Base-by-base conservation (phyloP, 306 rosid genomes). In the Casuarina cunninghamiana region DNA sequence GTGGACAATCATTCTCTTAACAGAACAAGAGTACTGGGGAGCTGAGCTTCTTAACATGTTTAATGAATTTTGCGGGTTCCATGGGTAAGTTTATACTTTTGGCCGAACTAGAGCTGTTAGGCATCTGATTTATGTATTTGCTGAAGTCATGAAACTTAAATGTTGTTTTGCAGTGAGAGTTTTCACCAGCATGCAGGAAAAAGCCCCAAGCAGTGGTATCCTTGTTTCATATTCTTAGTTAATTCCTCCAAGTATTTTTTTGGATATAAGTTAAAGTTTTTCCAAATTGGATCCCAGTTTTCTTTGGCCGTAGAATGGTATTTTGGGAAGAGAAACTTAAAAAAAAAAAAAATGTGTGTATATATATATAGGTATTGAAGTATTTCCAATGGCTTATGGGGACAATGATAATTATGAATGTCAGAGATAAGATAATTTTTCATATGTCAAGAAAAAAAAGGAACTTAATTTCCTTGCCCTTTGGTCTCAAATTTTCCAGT, bases 1-100 rank as follows among this genome's bases (percentile, higher is more conserved):
- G 74, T 81, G 75, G 78, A 32, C 38, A 49, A 53, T 62, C 79
- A 26, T 86, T 78, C 76, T 75, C 66, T 83, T 77, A 53, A 77
- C 97, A 93, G 99, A 96, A 83, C 78, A 96, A 90, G 84, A 93
- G 97, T 78, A 93, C 99, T 2, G 99, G 98, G 79, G 91, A 96
- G 86, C 99, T 96, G 79, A 96, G 99, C 93, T 93, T 93, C 89
- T 71, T 96, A 82, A 96, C 99, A n/a, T 83, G 84, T 83, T 84
- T 90, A 21, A 95, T 93, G 97, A 95, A 93, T 81, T 89, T 86
- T 85, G 98, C 84, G 54, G 99, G 99, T 78, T 86, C 97, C 48
- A 81, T 86, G 87, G 99, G 97, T 95, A 89, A 79, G 97, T 80
- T 80, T 51, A 69, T 78, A 48, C 41, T 75, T 57, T 53, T 66